These are phyloP conservation scores for Thalassiosira livingstoniorum DNA, from an alignment of 352 stramenopile species.

Conservation along the genomic window DNA sequence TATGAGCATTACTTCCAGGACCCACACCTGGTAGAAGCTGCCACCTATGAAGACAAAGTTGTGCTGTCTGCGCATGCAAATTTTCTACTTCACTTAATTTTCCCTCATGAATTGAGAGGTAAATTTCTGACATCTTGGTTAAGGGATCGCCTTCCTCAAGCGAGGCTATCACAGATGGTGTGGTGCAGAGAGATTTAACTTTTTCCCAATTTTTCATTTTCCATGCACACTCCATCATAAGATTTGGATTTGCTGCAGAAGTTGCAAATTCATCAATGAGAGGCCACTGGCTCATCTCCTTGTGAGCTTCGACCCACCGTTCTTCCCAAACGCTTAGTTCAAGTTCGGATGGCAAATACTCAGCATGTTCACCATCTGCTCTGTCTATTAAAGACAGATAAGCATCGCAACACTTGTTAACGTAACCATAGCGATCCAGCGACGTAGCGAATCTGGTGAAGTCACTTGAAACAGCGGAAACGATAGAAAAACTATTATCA, in stretches of 20 bases:
- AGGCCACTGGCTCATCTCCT: conserved; percentile 80
- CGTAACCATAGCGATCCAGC: conserved; percentile 78
- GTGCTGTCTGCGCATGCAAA: conserved; percentile 80
- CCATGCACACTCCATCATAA: conserved; percentile 84
- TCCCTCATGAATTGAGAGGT: conserved; percentile 81
- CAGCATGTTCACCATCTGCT: conserved; percentile 48
- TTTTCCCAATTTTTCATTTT: conserved; percentile 84
- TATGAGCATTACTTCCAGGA: conserved; percentile 70
- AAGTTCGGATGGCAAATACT: conserved; percentile 62
- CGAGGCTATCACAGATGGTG: conserved; percentile 67
- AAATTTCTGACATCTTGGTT: conserved; percentile 84
- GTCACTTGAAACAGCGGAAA: conserved; percentile 56
- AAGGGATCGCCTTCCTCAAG: conserved; percentile 76
- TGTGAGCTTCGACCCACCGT: conserved; percentile 81
- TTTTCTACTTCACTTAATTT: conserved; percentile 84
- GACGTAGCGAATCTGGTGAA: conserved; percentile 75
- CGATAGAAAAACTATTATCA: conserved; percentile 68
- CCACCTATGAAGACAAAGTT: conserved; percentile 82
- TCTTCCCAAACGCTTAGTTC: conserved; percentile 84
- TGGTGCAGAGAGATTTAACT: conserved; percentile 67
- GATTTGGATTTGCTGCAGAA: conserved; percentile 49
- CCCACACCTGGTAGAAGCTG: conserved; percentile 75
- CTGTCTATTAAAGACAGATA: conserved; percentile 77
- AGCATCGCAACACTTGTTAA: conserved; percentile 72
- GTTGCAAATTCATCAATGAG: conserved; percentile 81